These are phyloP conservation scores for Chlamydomonas sp. DNA, from an alignment of 139 green algal genomes.

Conservation along the genomic window DNA sequence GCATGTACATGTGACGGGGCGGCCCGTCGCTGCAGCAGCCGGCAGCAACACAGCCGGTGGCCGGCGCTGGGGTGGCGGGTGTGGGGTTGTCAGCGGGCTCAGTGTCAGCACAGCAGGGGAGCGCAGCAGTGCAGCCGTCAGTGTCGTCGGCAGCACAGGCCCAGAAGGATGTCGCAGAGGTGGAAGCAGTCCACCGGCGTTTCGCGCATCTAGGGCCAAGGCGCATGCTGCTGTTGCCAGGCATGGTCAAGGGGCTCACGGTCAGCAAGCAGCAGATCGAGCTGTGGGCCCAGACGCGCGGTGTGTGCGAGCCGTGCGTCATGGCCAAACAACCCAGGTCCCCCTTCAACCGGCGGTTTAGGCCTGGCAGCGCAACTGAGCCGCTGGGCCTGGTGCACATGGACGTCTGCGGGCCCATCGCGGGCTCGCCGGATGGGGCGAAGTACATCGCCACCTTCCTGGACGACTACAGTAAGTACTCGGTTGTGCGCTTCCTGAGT, in stretches of 20 bases:
- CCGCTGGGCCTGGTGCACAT: conserved; percentile 23
- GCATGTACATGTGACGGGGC: too few relatives aligned
- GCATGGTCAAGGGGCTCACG: neutral
- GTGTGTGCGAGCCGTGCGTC: neutral
- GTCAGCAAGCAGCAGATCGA: neutral
- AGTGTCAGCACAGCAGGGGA: neutral
- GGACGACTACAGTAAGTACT: conserved; percentile 19
- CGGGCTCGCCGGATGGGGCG: neutral
- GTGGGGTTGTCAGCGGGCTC: neutral
- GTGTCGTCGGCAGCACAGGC: neutral
- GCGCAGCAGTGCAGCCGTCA: neutral
- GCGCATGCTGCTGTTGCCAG: neutral
- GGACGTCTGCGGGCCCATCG: conserved; percentile 14
- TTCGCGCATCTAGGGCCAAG: neutral
- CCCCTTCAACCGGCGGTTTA: neutral
- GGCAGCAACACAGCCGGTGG: neutral
- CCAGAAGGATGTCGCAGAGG: neutral
- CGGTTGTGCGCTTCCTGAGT: neutral
- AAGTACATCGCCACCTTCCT: conserved; percentile 35
- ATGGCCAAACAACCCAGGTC: neutral
- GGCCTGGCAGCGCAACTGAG: neutral
- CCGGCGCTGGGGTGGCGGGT: neutral
- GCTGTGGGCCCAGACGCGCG: neutral
- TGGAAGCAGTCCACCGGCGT: neutral
- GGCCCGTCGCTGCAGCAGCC: too few relatives aligned